phyloP scores from a whole-genome alignment of 2,329 filamentous ascomycete species.

The Beauveria brongniartii region DNA sequence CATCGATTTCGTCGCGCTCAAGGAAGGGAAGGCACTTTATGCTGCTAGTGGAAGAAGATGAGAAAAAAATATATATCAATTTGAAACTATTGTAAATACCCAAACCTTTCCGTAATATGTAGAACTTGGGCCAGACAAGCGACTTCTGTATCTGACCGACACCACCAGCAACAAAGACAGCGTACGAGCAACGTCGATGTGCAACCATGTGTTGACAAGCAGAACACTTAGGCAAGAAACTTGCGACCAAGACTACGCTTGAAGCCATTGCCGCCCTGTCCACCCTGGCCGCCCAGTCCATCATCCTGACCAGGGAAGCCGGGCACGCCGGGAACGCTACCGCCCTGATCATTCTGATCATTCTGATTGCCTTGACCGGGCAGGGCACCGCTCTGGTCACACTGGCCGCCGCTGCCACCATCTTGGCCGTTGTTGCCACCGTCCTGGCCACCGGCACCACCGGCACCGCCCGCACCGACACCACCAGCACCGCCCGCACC shows the following conservation, averaged over 20 bases:
- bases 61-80: neutral
- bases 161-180: neutral
- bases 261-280: neutral
- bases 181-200: neutral
- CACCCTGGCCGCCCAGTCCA: no score
- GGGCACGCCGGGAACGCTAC: no score
- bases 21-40: neutral
- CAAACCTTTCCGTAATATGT: neutral
- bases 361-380: no score
- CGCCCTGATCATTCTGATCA: no score
- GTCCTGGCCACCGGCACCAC: neutral
- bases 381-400: no score
- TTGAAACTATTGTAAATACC: conserved; percentile 1
- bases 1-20: no score
- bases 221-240: neutral
- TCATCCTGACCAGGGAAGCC: no score
- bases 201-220: neutral
- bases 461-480: neutral
- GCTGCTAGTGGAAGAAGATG: neutral
- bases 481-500: neutral
- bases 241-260: neutral
- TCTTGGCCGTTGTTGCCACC: no score
- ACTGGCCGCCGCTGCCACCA: no score
- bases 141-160: neutral
- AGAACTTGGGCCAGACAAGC: neutral